These are phyloP conservation scores for Ascoidea rubescens DNA, from an alignment of 805 yeast genomes.

Conservation along the genomic window DNA sequence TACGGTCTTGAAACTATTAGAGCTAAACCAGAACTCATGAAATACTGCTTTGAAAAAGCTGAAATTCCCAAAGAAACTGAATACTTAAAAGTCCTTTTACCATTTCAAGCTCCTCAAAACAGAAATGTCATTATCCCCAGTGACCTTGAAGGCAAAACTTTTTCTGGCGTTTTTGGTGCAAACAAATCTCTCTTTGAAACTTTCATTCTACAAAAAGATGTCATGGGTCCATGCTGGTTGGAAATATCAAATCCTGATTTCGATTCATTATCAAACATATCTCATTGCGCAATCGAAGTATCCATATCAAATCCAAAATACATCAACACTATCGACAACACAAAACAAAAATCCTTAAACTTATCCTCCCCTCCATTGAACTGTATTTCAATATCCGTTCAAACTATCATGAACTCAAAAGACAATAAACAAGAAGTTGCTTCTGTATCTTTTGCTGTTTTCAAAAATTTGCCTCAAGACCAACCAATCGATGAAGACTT, in stretches of 20 bases:
- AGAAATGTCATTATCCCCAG: constrained; percentile 37
- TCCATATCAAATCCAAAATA: constrained; percentile 34
- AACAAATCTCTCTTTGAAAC: constrained; percentile 66
- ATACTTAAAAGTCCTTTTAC: constrained; percentile 66
- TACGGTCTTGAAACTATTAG: constrained; percentile 48
- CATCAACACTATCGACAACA: constrained; percentile 33
- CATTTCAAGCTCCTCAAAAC: constrained; percentile 52
- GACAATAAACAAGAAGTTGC: constrained; percentile 78
- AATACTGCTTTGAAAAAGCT: constrained; percentile 80
- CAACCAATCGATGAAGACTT: constrained; percentile 50
- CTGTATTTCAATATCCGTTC: constrained; percentile 61
- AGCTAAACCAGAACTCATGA: constrained; percentile 58
- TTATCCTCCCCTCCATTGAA: constrained; percentile 53
- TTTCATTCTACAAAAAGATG: constrained; percentile 65
- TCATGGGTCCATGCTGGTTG: constrained; percentile 98
- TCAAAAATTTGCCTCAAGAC: constrained; percentile 58
- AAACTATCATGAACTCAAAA: constrained; percentile 64
- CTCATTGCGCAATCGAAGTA: constrained; percentile 75
- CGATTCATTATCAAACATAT: constrained; percentile 39
- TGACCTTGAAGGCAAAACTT: constrained; percentile 62
- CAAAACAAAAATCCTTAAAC: constrained; percentile 19
- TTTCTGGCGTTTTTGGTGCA: constrained; percentile 68
- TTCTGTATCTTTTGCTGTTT: constrained; percentile 66
- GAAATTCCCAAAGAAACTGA: constrained; percentile 70
- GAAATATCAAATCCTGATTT: constrained; percentile 56